Conservation (phyloP, 2,329 filamentous ascomycete species). For the Trichoderma sp. region DNA sequence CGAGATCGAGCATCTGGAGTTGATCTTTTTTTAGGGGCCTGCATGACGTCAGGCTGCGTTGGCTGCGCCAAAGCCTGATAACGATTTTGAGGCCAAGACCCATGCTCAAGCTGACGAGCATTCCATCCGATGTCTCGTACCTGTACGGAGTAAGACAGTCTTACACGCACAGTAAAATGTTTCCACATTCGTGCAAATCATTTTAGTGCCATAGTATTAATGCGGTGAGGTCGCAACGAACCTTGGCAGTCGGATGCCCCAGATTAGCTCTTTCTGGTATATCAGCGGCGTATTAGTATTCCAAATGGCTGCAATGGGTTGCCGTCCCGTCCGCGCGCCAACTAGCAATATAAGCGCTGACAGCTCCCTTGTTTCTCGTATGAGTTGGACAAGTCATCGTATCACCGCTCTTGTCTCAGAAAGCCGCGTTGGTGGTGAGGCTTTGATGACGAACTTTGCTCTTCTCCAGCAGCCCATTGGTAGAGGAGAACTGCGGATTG, state of each 20-base stretch:
- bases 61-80: background rate
- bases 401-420: background rate
- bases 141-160: background rate
- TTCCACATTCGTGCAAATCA: background rate
- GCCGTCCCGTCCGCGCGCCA: background rate
- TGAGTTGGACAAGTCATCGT: background rate
- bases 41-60: slow-evolving; percentile 18
- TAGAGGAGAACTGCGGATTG: background rate
- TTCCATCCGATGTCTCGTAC: background rate
- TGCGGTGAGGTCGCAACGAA: background rate
- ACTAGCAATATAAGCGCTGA: slow-evolving; percentile 3
- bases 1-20: background rate
- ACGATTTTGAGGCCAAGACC: background rate
- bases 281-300: background rate
- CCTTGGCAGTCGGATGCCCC: background rate
- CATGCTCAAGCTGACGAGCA: background rate
- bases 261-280: background rate
- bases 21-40: background rate
- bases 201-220: background rate
- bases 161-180: background rate
- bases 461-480: background rate
- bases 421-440: background rate
- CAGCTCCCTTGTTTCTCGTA: background rate
- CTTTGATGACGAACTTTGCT: background rate
- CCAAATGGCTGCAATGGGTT: background rate